Base-by-base conservation (phyloP, 805 yeast species). In the Metschnikowia reukaufii region DNA sequence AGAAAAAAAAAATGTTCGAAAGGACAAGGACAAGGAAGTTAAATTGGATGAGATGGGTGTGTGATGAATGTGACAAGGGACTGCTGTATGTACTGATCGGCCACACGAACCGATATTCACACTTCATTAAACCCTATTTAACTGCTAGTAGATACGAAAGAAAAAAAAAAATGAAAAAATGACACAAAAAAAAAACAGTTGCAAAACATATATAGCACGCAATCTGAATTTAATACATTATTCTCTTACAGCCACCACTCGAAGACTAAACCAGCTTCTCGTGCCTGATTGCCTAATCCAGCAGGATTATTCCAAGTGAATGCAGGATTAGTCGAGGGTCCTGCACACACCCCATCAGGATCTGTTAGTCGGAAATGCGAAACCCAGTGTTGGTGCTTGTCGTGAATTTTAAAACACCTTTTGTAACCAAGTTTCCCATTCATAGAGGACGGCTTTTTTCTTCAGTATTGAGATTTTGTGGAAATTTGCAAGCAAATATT, bases 311-410 rank as follows among this genome's bases (percentile, higher is more conserved):
- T 10, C 13, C 19, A 23, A n/a, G 36, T 43, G 37, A 25, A 41
- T 21, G 30, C 41, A 23, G 17, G 17, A 6, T 16, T 20, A n/a
- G 17, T 23, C 15, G 10, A 13, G 10, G n/a, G 21, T 32, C 42
- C 47, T 44, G 47, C 42, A 44, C 13, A 19, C 34, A 23, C 42
- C 21, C 34, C 42, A 12, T 33, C 32, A 23, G 42, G 30, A 25
- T 33, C 38, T 16, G 27, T 19, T 15, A 25, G 47, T 27, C 38
- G 35, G 39, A 25, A 44, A 44, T 44, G 47, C 47, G 47, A 44
- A 44, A 44, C 42, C n/a, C 45, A 23, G 40, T 43, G 41, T 16
- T 36, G 30, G 36, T 16, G 39, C 45, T 15, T 27, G 44, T 41
- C 46, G 30, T 36, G 23, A 29, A 32, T 15, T 15, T 17, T 10